Conservation (phyloP, 2,329 filamentous ascomycete genomes). For the Colletotrichum falcatum region DNA sequence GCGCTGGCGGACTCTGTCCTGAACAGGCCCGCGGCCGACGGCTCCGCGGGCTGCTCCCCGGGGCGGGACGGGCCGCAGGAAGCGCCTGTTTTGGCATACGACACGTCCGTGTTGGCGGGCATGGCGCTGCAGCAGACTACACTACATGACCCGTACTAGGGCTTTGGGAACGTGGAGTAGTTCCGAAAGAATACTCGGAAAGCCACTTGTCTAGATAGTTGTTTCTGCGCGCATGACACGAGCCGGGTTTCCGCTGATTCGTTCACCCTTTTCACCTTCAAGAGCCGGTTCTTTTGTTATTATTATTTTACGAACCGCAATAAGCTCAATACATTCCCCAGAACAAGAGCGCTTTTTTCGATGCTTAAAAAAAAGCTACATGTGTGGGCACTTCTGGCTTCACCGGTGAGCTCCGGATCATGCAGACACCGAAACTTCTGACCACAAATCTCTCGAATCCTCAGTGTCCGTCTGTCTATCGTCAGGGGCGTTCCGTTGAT, state of each 20-base stretch:
- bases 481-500: too few species aligned
- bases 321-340: too few species aligned
- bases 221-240: too few species aligned
- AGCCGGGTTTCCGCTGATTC: background rate
- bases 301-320: too few species aligned
- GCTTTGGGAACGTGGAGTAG: conserved; percentile 6
- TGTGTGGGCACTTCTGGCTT: too few species aligned
- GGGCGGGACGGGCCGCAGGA: background rate
- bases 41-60: background rate
- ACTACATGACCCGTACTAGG: conserved; percentile 16
- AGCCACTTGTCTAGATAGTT: background rate
- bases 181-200: background rate
- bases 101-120: background rate
- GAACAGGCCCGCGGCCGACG: background rate
- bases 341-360: too few species aligned
- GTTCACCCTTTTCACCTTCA: background rate
- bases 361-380: too few species aligned
- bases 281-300: too few species aligned
- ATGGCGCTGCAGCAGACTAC: conserved; percentile 1
- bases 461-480: too few species aligned
- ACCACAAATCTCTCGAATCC: too few species aligned
- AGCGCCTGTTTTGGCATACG: background rate
- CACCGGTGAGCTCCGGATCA: too few species aligned
- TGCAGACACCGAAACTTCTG: too few species aligned
- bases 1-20: conserved; percentile 31